Conservation (phyloP, 129 eudicot genomes). For the Rutidosis leptorrhynchoides region DNA sequence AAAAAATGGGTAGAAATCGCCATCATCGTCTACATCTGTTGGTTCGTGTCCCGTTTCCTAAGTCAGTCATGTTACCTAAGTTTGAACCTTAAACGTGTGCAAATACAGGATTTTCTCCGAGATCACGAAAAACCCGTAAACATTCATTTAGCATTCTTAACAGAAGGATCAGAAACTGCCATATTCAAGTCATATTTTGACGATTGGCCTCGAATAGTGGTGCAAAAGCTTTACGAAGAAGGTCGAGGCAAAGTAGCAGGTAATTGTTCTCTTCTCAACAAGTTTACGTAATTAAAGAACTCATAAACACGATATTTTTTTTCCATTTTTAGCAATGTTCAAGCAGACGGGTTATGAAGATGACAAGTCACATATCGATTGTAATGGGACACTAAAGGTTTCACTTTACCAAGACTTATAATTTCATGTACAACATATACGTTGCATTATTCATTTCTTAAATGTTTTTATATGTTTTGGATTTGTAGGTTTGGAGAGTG, state of each 20-base stretch:
- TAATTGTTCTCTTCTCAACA: conserved; percentile 13
- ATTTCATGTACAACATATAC: background rate
- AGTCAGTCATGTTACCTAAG: too few relatives aligned
- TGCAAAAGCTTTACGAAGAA: conserved; percentile 50
- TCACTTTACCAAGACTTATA: conserved; percentile 9
- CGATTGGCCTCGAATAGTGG: conserved; percentile 58
- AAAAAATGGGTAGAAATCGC: background rate
- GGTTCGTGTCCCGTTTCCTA: background rate
- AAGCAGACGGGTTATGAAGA: conserved; percentile 53
- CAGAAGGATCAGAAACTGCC: conserved; percentile 71
- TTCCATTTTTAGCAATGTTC: conserved; percentile 44
- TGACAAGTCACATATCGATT: conserved; percentile 36
- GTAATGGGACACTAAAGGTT: conserved; percentile 52
- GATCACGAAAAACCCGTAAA: conserved; percentile 42
- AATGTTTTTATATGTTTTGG: conserved; percentile 5
- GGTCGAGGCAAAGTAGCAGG: conserved; percentile 87
- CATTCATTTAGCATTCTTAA: conserved; percentile 44
- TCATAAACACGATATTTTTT: conserved; percentile 7
- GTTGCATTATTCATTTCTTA: conserved; percentile 1
- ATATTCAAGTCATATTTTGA: conserved; percentile 55
- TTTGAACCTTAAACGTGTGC: too few relatives aligned
- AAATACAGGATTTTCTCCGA: conserved; percentile 44
- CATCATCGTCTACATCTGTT: background rate
- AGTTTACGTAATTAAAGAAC: background rate
- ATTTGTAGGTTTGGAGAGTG: conserved; percentile 48